Percentiles rank a stretch among this genome's conserved stretches.
Conservation (phyloP, 73 alveolate genomes). For the Urostyla sp. region DNA sequence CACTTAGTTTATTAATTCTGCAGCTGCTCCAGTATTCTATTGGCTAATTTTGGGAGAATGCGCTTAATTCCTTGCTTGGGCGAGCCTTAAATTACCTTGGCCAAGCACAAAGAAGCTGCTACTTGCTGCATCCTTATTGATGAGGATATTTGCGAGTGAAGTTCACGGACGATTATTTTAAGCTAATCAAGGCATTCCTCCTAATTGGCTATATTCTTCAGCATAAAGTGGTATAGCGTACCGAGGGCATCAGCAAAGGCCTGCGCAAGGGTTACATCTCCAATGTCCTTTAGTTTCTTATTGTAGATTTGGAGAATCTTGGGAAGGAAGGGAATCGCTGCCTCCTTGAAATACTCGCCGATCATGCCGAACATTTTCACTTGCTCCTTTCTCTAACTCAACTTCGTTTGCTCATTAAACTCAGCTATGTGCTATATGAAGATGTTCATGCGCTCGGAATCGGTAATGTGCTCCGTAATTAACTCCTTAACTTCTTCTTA, state of each 20-base stretch:
- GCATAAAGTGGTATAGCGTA: constrained; percentile 51
- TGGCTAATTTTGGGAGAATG: constrained; percentile 74
- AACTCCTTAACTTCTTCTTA: constrained; percentile 60
- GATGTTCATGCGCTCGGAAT: constrained; percentile 69
- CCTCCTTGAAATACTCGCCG: constrained; percentile 70
- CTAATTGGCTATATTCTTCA: constrained; percentile 52
- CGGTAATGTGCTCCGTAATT: constrained; percentile 72
- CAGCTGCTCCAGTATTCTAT: constrained; percentile 61
- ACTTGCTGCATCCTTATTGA: constrained; percentile 61
- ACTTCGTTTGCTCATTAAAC: constrained; percentile 69
- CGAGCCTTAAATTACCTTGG: constrained; percentile 88
- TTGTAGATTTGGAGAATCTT: constrained; percentile 49
- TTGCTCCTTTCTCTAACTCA: constrained; percentile 64
- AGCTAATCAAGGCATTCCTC: constrained; percentile 54
- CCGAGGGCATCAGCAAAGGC: constrained; percentile 69
- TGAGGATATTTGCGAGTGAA: constrained; percentile 40
- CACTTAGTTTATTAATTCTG: constrained; percentile 68
- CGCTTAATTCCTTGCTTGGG: constrained; percentile 74
- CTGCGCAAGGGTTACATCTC: constrained; percentile 38
- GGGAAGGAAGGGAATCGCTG: constrained; percentile 67
- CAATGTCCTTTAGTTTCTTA: constrained; percentile 69
- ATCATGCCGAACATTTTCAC: constrained; percentile 63
- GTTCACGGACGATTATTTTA: constrained; percentile 40
- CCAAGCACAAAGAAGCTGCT: constrained; percentile 86
- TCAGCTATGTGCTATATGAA: constrained; percentile 53